Evolutionary conservation across 345 rosid genomes (phyloP).

Genomic region (Pseudoturritis turrita): DNA sequence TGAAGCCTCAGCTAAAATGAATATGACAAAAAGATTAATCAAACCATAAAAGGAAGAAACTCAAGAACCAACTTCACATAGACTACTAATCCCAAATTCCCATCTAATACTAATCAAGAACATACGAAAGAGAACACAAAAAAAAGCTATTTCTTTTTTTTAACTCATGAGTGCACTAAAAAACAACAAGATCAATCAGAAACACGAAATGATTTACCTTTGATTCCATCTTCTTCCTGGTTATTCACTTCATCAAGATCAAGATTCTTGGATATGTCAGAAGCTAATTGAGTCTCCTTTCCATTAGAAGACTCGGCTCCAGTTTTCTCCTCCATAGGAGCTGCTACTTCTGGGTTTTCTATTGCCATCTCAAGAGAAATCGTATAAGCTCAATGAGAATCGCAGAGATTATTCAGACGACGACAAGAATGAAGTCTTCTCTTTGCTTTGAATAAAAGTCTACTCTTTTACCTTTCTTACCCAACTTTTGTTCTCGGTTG

Average conservation of each 20-base stretch:
- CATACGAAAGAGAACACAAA: background rate
- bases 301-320: constrained; percentile 6
- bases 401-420: background rate
- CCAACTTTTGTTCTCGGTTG: background rate
- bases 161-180: background rate
- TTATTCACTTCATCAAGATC: constrained; percentile 27
- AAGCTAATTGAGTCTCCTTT: constrained; percentile 10
- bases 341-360: constrained; percentile 19
- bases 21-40: background rate
- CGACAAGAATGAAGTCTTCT: background rate
- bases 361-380: constrained; percentile 29
- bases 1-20: constrained; percentile 40
- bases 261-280: constrained; percentile 5
- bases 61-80: background rate
- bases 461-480: background rate
- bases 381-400: background rate
- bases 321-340: constrained; percentile 27
- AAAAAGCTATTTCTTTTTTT: background rate
- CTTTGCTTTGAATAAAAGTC: constrained; percentile 3
- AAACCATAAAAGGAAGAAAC: background rate
- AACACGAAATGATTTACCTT: constrained; percentile 31
- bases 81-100: background rate
- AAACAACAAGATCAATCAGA: background rate
- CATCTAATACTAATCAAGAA: background rate
- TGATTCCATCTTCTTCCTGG: constrained; percentile 35